phyloP scores from a whole-genome alignment of 139 green algal species.

The Klebsormidium nitens region DNA sequence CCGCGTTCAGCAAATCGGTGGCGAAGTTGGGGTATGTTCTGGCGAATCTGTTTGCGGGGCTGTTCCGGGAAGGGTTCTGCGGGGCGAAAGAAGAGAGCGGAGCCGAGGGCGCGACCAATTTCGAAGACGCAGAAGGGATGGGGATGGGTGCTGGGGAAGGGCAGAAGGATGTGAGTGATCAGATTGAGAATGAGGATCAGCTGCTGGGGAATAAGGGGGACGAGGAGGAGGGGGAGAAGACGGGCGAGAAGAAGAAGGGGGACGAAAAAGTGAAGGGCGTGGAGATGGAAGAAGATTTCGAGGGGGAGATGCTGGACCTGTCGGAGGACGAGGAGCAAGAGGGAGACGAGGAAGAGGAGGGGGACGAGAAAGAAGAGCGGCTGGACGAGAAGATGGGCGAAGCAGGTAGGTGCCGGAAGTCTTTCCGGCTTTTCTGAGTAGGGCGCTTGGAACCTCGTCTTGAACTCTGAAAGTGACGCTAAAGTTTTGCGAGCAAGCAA shows the following conservation, averaged over 20 bases:
- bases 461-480: slow-evolving; percentile 16
- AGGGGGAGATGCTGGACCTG: slow-evolving; percentile 74
- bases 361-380: slow-evolving; percentile 66
- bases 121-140: slow-evolving; percentile 62
- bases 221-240: slow-evolving; percentile 34
- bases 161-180: slow-evolving; percentile 83
- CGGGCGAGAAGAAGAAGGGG: slow-evolving; percentile 26
- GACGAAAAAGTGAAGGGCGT: slow-evolving; percentile 51
- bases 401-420: too few species aligned
- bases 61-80: slow-evolving; percentile 89
- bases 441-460: too few species aligned
- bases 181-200: slow-evolving; percentile 95
- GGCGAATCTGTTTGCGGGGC: slow-evolving; percentile 61
- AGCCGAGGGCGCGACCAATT: slow-evolving; percentile 41
- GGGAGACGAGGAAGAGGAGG: slow-evolving; percentile 52
- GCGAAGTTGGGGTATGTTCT: slow-evolving; percentile 80
- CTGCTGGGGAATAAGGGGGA: slow-evolving; percentile 74
- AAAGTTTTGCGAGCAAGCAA: not conserved
- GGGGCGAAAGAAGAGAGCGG: slow-evolving; percentile 45
- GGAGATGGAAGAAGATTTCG: slow-evolving; percentile 98
- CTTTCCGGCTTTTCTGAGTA: too few species aligned
- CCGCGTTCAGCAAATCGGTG: not conserved
- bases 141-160: slow-evolving; percentile 81
- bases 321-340: slow-evolving; percentile 49
- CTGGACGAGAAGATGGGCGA: slow-evolving; percentile 52